phyloP scores from a whole-genome alignment of 2,329 filamentous ascomycete species.

The Metarhizium sp. region DNA sequence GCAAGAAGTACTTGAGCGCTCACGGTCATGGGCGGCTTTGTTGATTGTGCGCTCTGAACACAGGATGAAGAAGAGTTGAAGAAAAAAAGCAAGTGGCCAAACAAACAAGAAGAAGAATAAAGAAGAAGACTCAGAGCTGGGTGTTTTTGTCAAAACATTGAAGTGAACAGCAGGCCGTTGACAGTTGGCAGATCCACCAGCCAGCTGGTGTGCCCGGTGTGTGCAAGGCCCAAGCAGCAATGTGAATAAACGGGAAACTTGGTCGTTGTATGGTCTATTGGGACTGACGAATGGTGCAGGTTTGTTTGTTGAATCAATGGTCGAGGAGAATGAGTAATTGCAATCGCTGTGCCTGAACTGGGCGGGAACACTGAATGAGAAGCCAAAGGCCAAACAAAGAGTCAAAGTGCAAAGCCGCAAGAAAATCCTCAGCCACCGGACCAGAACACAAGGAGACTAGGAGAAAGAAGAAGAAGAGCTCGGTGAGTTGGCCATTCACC shows the following conservation, averaged over 20 bases:
- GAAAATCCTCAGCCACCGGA: background rate
- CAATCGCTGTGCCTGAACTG: background rate
- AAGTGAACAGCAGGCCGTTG: background rate
- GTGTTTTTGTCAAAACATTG: background rate
- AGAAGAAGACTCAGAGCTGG: background rate
- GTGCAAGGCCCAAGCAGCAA: background rate
- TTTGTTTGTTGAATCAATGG: background rate
- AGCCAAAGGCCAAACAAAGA: background rate
- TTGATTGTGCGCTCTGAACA: background rate
- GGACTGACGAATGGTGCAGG: background rate
- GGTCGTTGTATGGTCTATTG: background rate
- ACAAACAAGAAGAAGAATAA: background rate
- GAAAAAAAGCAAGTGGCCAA: background rate
- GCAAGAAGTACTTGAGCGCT: background rate
- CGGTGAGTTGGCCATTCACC: background rate
- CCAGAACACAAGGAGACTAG: background rate
- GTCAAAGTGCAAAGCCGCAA: background rate
- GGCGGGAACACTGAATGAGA: background rate
- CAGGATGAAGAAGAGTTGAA: background rate
- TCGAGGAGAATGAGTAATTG: background rate
- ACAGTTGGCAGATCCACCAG: slow-evolving; percentile 6
- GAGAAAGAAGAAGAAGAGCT: background rate
- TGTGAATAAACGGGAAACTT: background rate
- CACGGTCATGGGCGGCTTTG: background rate
- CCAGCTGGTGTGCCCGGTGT: slow-evolving; percentile 4